These are phyloP conservation scores for Cantharellus anzutake DNA, from an alignment of 768 basidiomycete species.

Conservation along the genomic window DNA sequence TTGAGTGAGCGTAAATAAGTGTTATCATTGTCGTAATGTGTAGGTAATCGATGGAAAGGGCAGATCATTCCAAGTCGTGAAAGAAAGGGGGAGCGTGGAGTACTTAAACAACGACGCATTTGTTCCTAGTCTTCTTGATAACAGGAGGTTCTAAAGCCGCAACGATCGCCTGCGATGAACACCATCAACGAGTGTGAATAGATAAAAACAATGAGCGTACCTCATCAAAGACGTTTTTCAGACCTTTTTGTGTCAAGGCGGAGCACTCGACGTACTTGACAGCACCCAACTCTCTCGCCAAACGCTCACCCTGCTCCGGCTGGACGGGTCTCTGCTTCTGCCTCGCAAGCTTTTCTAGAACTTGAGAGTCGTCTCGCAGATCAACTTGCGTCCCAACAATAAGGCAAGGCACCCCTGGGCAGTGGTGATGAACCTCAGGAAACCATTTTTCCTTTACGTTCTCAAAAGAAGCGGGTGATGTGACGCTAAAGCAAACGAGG, in stretches of 20 bases:
- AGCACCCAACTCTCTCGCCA: constrained; percentile 93
- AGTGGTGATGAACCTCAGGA: constrained; percentile 99
- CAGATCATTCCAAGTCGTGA: not conserved
- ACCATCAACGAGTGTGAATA: not conserved
- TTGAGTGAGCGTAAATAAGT: no score
- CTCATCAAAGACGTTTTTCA: constrained; percentile 99
- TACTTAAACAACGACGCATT: constrained; percentile 71
- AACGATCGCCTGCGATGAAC: constrained; percentile 63
- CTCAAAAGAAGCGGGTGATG: constrained; percentile 94
- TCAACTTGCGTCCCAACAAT: constrained; percentile 99
- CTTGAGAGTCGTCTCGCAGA: constrained; percentile 80
- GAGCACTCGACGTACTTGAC: constrained; percentile 99
- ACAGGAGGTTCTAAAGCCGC: constrained; percentile 96
- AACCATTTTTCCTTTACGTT: constrained; percentile 99
- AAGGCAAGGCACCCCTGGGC: constrained; percentile 96
- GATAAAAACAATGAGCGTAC: constrained; percentile 25
- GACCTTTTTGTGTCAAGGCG: constrained; percentile 93
- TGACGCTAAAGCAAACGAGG: constrained; percentile 98
- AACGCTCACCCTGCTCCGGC: constrained; percentile 74
- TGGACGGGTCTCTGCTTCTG: constrained; percentile 93
- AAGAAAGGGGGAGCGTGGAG: not conserved
- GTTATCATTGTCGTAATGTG: no score
- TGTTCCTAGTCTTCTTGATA: constrained; percentile 53
- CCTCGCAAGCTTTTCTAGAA: constrained; percentile 84
- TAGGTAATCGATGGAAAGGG: not conserved